Conservation (phyloP, 768 basidiomycete genomes). For the Dentipellis fragilis region DNA sequence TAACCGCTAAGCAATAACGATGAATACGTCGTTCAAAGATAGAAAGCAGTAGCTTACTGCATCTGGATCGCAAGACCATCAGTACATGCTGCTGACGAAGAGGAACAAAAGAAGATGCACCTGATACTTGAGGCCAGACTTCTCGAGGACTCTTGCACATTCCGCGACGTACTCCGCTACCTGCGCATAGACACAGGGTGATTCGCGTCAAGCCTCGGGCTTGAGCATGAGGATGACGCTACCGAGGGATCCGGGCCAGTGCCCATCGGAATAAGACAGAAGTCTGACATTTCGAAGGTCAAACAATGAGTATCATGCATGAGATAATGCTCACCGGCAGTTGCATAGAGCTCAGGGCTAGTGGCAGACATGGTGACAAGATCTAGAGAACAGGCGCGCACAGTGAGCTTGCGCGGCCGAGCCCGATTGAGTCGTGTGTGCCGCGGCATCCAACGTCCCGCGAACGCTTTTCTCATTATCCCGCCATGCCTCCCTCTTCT, state of each 20-base stretch:
- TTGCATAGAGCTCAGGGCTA: constrained; percentile 53
- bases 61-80: constrained; percentile 30
- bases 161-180: constrained; percentile 74
- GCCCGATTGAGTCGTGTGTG: background rate
- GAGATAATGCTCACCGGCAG: constrained; percentile 43
- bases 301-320: background rate
- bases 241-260: constrained; percentile 59
- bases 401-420: background rate
- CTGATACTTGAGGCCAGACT: constrained; percentile 76
- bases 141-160: constrained; percentile 75
- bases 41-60: constrained; percentile 34
- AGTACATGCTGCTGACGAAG: background rate
- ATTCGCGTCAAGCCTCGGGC: background rate
- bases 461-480: too few relatives aligned
- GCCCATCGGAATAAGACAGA: constrained; percentile 84
- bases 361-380: background rate
- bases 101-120: constrained; percentile 27
- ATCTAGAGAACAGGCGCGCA: background rate
- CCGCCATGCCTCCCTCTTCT: constrained; percentile 8
- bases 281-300: constrained; percentile 39
- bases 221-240: constrained; percentile 9
- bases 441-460: too few relatives aligned
- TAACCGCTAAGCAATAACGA: constrained; percentile 50
- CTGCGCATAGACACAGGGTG: constrained; percentile 21
- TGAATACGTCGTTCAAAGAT: constrained; percentile 1